Evolutionary conservation across 2,329 filamentous ascomycete species (phyloP).

Genomic region (Zasmidium cellare): DNA sequence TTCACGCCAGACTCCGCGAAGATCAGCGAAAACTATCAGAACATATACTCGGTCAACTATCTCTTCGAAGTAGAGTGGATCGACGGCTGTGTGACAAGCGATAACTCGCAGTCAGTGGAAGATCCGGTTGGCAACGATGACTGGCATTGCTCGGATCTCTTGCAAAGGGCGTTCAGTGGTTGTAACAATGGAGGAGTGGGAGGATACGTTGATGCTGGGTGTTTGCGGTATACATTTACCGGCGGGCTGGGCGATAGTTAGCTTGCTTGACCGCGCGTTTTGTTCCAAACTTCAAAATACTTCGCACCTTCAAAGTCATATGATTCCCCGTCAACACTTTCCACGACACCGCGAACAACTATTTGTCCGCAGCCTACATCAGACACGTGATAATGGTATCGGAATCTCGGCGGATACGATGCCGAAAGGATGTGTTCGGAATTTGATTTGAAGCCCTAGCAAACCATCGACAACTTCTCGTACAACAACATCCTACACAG

Average conservation of each 20-base stretch:
- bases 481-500: no score
- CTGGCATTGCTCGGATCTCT: neutral
- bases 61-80: neutral
- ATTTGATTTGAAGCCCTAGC: no score
- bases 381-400: neutral
- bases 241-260: neutral
- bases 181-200: slow-evolving; percentile 8
- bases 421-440: no score
- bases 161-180: neutral
- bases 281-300: neutral
- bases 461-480: no score
- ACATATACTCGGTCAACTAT: slow-evolving; percentile 3
- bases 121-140: neutral
- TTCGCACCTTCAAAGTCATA: no score
- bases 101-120: slow-evolving; percentile 1
- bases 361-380: no score
- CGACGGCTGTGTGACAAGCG: neutral
- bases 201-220: slow-evolving; percentile 5
- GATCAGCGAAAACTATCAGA: neutral
- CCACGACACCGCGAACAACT: no score
- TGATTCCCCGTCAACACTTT: no score
- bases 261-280: neutral
- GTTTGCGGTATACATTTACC: slow-evolving; percentile 4
- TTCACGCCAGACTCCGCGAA: neutral
- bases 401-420: no score